Evolutionary conservation across 2,329 filamentous ascomycete genomes (phyloP).

Genomic region (Fusarium tjaetaba): DNA sequence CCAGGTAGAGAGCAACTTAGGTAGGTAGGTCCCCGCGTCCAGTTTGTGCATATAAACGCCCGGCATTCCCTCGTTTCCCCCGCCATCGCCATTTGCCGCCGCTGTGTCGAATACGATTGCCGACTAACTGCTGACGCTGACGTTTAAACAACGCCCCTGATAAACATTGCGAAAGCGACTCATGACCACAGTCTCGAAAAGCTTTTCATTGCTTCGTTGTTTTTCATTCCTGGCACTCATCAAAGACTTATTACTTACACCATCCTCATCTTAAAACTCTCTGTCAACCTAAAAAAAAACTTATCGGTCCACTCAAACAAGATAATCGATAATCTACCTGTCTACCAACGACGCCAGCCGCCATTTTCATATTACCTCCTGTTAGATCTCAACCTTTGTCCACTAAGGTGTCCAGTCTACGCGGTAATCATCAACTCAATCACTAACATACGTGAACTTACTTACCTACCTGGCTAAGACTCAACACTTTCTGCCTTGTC

Average conservation of each 20-base stretch:
- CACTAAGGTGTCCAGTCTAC: not conserved
- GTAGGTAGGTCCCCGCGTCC: slow-evolving; percentile 33
- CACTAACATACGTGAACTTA: not conserved
- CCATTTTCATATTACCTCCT: not conserved
- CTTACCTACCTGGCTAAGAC: not conserved
- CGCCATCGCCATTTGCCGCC: slow-evolving; percentile 39
- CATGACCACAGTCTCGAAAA: slow-evolving; percentile 10
- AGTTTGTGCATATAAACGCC: slow-evolving; percentile 60
- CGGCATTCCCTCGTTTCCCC: slow-evolving; percentile 51
- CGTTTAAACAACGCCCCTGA: slow-evolving; percentile 11
- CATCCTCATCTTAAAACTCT: not conserved
- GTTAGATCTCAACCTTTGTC: not conserved
- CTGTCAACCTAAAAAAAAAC: not conserved
- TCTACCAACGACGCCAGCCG: not conserved
- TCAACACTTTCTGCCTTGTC: slow-evolving; percentile 18
- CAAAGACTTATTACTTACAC: slow-evolving; percentile 12
- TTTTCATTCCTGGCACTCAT: not conserved
- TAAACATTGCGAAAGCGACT: slow-evolving; percentile 9
- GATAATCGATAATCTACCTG: not conserved
- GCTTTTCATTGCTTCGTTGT: not conserved
- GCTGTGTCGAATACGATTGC: slow-evolving; percentile 36
- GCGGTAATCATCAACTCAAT: not conserved
- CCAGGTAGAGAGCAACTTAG: not conserved
- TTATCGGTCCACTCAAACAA: not conserved
- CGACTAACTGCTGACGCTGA: slow-evolving; percentile 24